Evolutionary conservation across 495 filamentous ascomycete genomes (phyloP).

Genomic region (Cercophora samala): DNA sequence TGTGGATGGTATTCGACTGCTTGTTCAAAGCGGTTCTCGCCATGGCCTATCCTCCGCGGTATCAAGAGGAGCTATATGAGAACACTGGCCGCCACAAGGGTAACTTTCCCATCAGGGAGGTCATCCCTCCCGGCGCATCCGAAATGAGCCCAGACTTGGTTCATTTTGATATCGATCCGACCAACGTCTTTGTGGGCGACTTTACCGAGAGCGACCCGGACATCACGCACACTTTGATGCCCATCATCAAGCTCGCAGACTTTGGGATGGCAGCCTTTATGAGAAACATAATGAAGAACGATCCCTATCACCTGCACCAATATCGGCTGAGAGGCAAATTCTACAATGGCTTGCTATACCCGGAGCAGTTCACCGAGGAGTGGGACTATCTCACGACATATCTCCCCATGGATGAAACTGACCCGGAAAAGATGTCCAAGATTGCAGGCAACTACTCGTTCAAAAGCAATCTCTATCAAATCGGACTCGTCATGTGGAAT

Average conservation of each 20-base stretch:
- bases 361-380: neutral
- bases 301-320: neutral
- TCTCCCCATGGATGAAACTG: neutral
- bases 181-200: neutral
- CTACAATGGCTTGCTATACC: neutral
- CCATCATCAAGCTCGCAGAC: conserved; percentile 3
- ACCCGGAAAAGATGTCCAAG: neutral
- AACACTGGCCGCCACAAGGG: neutral
- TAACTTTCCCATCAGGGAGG: neutral
- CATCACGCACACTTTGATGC: neutral
- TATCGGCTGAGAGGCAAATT: neutral
- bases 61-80: neutral
- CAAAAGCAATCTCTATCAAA: neutral
- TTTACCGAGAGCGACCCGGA: neutral
- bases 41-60: neutral
- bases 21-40: neutral
- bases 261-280: neutral
- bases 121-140: neutral
- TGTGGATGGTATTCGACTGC: conserved; percentile 2
- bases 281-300: neutral
- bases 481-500: neutral
- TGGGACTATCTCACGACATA: neutral
- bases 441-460: neutral
- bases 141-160: neutral
- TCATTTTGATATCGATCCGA: neutral